These are phyloP conservation scores for Brassica cretica DNA, from an alignment of 345 rosid species.

Conservation along the genomic window DNA sequence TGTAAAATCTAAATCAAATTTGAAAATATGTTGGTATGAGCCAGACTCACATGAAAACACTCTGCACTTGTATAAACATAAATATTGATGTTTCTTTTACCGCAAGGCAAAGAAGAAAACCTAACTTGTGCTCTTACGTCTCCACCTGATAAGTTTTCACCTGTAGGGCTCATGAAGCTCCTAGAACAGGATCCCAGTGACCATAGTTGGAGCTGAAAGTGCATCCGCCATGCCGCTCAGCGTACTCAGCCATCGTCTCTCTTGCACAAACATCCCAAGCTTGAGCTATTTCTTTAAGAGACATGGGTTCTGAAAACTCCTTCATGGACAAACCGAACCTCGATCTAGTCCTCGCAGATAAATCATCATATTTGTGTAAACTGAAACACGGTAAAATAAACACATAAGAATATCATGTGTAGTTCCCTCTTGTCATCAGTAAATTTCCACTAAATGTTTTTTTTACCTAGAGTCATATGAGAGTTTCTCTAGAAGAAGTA, in stretches of 20 bases:
- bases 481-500: constrained; percentile 55
- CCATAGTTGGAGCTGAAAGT: constrained; percentile 76
- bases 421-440: not conserved
- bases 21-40: not conserved
- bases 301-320: constrained; percentile 54
- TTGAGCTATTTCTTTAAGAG: constrained; percentile 61
- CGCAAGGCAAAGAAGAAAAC: not conserved
- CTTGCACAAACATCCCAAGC: constrained; percentile 69
- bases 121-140: not conserved
- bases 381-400: constrained; percentile 35
- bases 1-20: not conserved
- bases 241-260: constrained; percentile 55
- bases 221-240: constrained; percentile 58
- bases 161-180: constrained; percentile 10
- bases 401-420: not conserved
- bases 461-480: constrained; percentile 60
- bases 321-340: constrained; percentile 54
- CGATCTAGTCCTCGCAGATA: constrained; percentile 54
- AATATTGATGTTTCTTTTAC: constrained; percentile 1
- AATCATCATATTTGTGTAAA: constrained; percentile 51
- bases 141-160: not conserved
- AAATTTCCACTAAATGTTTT: not conserved
- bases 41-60: not conserved
- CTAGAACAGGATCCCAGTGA: constrained; percentile 53
- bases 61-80: not conserved